These are phyloP conservation scores for Xanthoceras sorbifolium DNA, from an alignment of 345 rosid species.

Conservation along the genomic window DNA sequence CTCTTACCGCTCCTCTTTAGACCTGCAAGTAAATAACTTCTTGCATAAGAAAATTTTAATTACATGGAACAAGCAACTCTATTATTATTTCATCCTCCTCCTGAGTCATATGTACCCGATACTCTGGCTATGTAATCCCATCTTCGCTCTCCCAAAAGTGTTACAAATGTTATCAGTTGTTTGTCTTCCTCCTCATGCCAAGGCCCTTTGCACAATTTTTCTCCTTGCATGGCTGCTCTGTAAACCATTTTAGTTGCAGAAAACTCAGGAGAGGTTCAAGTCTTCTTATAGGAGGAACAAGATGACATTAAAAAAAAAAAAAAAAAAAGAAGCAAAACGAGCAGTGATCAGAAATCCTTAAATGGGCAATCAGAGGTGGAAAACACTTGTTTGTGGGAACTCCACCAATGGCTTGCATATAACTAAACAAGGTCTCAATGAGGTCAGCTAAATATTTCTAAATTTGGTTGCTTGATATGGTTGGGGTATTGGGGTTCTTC, in stretches of 20 bases:
- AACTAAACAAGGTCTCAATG: conserved; percentile 34
- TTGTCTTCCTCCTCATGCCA: conserved; percentile 73
- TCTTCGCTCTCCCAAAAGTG: conserved; percentile 56
- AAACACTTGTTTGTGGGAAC: conserved; percentile 41
- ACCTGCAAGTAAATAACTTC: conserved; percentile 35
- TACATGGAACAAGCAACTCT: background rate
- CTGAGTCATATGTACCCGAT: conserved; percentile 38
- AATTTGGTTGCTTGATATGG: conserved; percentile 3
- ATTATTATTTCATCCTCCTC: background rate
- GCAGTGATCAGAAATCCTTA: conserved; percentile 42
- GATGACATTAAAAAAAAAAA: background rate
- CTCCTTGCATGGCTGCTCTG: conserved; percentile 33
- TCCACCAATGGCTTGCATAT: conserved; percentile 33
- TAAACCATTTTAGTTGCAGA: conserved; percentile 20
- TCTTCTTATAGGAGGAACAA: conserved; percentile 16
- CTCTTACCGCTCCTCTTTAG: conserved; percentile 75
- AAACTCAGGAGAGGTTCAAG: conserved; percentile 3
- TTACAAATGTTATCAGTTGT: conserved; percentile 42
- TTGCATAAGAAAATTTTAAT: background rate
- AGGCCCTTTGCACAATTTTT: conserved; percentile 52
- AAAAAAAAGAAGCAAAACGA: background rate
- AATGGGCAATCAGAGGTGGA: conserved; percentile 42
- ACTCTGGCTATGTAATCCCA: conserved; percentile 68
- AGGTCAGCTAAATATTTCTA: conserved; percentile 25
- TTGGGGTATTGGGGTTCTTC: conserved; percentile 4